Evolutionary conservation across 306 rosid species (phyloP), one percentile per base, ranked within the genome.

Genomic region (Trifolium dubium): DNA sequence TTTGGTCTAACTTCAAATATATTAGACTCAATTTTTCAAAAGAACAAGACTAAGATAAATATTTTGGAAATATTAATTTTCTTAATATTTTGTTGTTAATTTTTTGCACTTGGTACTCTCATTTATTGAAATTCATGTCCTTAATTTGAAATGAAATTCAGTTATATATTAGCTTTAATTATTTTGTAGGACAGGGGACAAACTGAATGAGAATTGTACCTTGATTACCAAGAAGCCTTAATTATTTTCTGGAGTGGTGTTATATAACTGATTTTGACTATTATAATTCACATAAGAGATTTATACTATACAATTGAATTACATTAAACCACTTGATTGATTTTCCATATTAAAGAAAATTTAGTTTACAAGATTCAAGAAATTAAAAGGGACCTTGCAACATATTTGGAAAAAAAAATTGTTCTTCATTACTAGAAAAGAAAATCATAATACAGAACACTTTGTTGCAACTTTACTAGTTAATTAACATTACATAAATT

Each of bases 171-270:
- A 23, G 23, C 55, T 13, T 47, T 17, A 28, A 51, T 47, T 70
- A 47, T 61, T 46, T 63, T 6, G 47, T 62, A 29, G 76, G 51
- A 63, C 67, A 51, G 17, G 64, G 47, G n/a, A 54, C 39, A 71
- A 29, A 34, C 64, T 34, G 59, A 30, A 78, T 78, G 65, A 59
- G 32, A n/a, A 37, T 2, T 59, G 43, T 18, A 58, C 37, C 15
- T 32, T 34, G 10, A 73, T 46, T 58, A 35, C 39, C 39, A 35
- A 5, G 39, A 35, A 35, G 39, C 39, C 39, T 35, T 35, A 35
- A 35, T 35, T 5, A 35, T 6, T 49, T 13, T 49, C 19, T 14
- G 54, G 54, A 4, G 54, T 14, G 19, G 54, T n/a, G 54, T 49
- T 49, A n/a, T 47, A n/a, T 13, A 47, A 12, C 17, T 5, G 3